phyloP scores from a whole-genome alignment of 192 early-diverging fungal species.

The Umbelopsis isabellina region DNA sequence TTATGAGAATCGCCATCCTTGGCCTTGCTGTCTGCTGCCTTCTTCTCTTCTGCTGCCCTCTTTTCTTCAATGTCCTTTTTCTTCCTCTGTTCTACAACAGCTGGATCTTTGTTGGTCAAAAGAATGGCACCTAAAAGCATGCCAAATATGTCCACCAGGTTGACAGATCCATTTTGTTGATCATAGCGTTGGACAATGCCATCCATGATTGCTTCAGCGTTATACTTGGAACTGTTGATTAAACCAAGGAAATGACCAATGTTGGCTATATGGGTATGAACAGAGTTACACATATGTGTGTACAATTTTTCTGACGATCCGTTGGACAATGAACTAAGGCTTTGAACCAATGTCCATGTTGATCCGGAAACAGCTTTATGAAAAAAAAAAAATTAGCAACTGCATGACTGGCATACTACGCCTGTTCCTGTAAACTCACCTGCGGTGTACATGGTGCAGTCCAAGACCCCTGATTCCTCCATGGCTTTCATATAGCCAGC shows the following conservation, averaged over 20 bases:
- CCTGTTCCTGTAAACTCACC: conserved; percentile 38
- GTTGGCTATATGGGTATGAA: conserved; percentile 52
- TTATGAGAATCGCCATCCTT: too few relatives aligned
- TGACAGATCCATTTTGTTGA: conserved; percentile 35
- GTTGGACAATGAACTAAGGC: conserved; percentile 47
- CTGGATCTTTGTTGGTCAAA: conserved; percentile 39
- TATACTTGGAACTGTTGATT: conserved; percentile 20
- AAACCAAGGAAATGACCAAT: conserved; percentile 36
- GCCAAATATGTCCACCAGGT: conserved; percentile 65
- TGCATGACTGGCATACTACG: conserved; percentile 10
- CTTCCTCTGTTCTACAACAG: neutral
- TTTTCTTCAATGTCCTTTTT: conserved; percentile 5
- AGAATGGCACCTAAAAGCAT: conserved; percentile 50
- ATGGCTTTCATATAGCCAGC: conserved; percentile 70
- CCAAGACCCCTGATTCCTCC: conserved; percentile 65
- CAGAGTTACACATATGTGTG: conserved; percentile 40
- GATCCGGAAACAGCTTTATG: conserved; percentile 54
- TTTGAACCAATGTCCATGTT: conserved; percentile 64
- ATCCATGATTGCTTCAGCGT: conserved; percentile 28
- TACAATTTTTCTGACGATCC: conserved; percentile 39
- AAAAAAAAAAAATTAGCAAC: conserved; percentile 33
- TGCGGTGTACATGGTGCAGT: conserved; percentile 73
- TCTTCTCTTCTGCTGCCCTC: neutral
- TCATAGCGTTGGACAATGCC: conserved; percentile 34
- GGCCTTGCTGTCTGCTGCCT: too few relatives aligned